These are phyloP conservation scores for Purshia tridentata DNA, from an alignment of 306 rosid species.

Conservation along the genomic window DNA sequence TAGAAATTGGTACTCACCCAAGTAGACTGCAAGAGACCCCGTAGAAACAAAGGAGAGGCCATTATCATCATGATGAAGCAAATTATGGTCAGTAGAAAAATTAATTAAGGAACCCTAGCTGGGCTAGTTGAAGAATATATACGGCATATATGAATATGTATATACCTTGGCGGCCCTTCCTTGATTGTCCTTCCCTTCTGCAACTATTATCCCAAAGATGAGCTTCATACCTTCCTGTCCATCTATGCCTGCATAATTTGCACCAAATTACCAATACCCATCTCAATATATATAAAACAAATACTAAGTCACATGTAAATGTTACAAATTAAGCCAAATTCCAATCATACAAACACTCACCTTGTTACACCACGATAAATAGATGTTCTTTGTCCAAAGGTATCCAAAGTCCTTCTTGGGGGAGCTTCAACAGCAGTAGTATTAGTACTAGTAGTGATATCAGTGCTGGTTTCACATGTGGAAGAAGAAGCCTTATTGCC, in stretches of 20 bases:
- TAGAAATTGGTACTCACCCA: constrained; percentile 25
- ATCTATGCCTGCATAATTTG: constrained; percentile 64
- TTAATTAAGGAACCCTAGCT: constrained; percentile 13
- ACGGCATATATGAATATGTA: neutral
- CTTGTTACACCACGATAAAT: constrained; percentile 97
- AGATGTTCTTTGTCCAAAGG: constrained; percentile 96
- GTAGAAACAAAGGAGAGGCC: neutral
- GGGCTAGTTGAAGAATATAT: neutral
- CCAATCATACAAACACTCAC: constrained; percentile 20
- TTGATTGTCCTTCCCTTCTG: constrained; percentile 98
- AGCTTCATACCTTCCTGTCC: constrained; percentile 99
- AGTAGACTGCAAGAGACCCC: constrained; percentile 29
- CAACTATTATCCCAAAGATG: constrained; percentile 99
- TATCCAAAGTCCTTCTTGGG: constrained; percentile 81
- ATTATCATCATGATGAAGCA: constrained; percentile 6
- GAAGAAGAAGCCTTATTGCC: constrained; percentile 46
- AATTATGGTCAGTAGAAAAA: constrained; percentile 10
- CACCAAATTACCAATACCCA: neutral
- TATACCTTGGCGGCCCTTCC: constrained; percentile 98
- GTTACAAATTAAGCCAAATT: neutral
- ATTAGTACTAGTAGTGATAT: constrained; percentile 42
- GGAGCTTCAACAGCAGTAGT: constrained; percentile 51
- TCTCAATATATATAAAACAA: no score
- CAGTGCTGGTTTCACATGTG: constrained; percentile 65
- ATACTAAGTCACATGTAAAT: no score